phyloP scores from a whole-genome alignment of 805 yeast genomes.

The Millerozyma acaciae region DNA sequence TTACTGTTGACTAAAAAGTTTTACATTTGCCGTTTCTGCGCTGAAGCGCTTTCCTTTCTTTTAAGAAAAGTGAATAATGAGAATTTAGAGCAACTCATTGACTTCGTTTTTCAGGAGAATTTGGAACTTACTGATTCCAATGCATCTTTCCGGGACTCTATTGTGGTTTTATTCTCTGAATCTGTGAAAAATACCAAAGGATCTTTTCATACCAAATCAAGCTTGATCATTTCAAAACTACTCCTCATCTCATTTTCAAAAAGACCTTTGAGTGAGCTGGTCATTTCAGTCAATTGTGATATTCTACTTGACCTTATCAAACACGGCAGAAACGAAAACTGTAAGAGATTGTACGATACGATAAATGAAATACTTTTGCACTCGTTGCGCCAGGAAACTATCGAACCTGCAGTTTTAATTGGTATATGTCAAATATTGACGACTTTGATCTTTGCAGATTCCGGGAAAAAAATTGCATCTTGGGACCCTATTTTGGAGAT shows the following conservation, averaged over 20 bases:
- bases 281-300: slow-evolving; percentile 51
- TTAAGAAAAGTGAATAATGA: slow-evolving; percentile 61
- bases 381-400: slow-evolving; percentile 8
- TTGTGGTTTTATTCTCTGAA: slow-evolving; percentile 63
- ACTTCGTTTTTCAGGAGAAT: slow-evolving; percentile 36
- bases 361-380: slow-evolving; percentile 18
- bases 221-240: slow-evolving; percentile 44
- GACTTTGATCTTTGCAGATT: slow-evolving; percentile 59
- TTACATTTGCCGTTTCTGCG: slow-evolving; percentile 74
- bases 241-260: slow-evolving; percentile 30
- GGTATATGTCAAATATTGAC: slow-evolving; percentile 39
- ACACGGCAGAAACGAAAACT: slow-evolving; percentile 50
- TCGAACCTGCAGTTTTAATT: slow-evolving; percentile 14
- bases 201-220: slow-evolving; percentile 70
- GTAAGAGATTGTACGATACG: slow-evolving; percentile 41
- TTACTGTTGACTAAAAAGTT: slow-evolving; percentile 55
- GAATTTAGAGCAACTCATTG: slow-evolving; percentile 44
- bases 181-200: slow-evolving; percentile 69
- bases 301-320: slow-evolving; percentile 49
- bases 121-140: slow-evolving; percentile 29
- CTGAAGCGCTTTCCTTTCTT: slow-evolving; percentile 85
- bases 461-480: slow-evolving; percentile 57
- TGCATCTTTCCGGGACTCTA: slow-evolving; percentile 51
- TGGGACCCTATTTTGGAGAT: slow-evolving; percentile 41
- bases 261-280: slow-evolving; percentile 1